Percentiles rank a stretch among this genome's conserved stretches.
Evolutionary conservation across 305 asterid species (phyloP).

Genomic region (Ruellia speciosa): DNA sequence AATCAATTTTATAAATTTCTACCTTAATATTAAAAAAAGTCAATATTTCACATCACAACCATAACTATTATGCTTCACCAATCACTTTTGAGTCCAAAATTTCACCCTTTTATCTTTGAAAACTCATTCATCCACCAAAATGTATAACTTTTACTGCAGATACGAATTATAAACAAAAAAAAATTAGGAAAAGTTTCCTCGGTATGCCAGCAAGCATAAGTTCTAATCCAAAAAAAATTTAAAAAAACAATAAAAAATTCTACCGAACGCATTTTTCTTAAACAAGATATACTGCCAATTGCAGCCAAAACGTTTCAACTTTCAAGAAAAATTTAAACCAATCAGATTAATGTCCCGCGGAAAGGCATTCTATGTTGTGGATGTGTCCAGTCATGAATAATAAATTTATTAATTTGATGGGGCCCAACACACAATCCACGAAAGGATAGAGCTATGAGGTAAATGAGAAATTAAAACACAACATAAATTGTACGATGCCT

Average conservation of each 20-base stretch:
- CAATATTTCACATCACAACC: too few species aligned
- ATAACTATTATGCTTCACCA: too few species aligned
- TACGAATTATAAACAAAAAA: too few species aligned
- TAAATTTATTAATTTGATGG: constrained; percentile 4
- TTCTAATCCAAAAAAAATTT: too few species aligned
- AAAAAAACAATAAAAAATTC: neutral
- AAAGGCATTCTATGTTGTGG: constrained; percentile 5
- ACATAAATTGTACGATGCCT: constrained; percentile 28
- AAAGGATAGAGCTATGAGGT: constrained; percentile 16
- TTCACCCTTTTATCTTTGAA: too few species aligned
- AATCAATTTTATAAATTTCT: too few species aligned
- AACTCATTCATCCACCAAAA: too few species aligned
- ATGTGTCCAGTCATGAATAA: constrained; percentile 3
- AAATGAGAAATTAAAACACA: constrained; percentile 10
- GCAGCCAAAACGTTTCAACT: neutral
- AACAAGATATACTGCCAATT: neutral
- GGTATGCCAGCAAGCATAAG: too few species aligned
- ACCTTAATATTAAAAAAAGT: too few species aligned
- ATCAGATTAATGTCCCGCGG: constrained; percentile 4
- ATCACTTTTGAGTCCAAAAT: too few species aligned
- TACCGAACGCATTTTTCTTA: neutral
- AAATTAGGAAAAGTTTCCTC: too few species aligned
- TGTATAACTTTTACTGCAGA: too few species aligned
- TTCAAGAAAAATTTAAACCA: neutral
- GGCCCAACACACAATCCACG: constrained; percentile 9